phyloP scores from a whole-genome alignment of 306 rosid genomes.

The Acacia crassicarpa region DNA sequence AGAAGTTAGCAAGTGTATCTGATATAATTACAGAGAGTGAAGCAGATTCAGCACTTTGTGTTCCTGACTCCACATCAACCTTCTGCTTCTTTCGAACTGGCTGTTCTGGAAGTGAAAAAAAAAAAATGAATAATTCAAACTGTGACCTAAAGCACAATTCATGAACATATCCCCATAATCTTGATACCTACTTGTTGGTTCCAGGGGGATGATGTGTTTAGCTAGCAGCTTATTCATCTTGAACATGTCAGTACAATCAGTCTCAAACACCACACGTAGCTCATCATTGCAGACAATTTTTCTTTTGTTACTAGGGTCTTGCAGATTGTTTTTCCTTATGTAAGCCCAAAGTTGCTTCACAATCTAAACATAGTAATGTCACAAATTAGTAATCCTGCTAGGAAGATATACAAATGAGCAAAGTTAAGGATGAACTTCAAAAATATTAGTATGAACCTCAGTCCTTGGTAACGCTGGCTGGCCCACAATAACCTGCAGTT shows the following conservation, averaged over 20 bases:
- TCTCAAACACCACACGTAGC: conserved; percentile 64
- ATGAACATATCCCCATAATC: conserved; percentile 15
- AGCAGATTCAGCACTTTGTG: conserved; percentile 45
- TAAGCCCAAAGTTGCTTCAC: conserved; percentile 71
- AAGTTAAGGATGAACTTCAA: background rate
- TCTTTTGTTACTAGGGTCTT: conserved; percentile 67
- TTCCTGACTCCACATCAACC: conserved; percentile 50
- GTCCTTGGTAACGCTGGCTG: conserved; percentile 78
- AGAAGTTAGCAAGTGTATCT: conserved; percentile 79
- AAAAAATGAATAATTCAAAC: conserved; percentile 39
- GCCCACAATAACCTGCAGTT: conserved; percentile 90
- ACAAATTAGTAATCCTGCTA: conserved; percentile 19
- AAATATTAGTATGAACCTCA: conserved; percentile 50
- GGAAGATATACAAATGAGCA: background rate
- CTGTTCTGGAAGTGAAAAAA: conserved; percentile 56
- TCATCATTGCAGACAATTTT: conserved; percentile 64
- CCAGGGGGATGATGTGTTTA: conserved; percentile 63
- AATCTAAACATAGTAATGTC: conserved; percentile 41
- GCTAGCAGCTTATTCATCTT: conserved; percentile 68
- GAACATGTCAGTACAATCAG: conserved; percentile 71
- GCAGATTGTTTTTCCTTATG: conserved; percentile 59
- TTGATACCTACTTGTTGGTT: conserved; percentile 59
- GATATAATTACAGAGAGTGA: conserved; percentile 63
- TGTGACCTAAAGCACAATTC: conserved; percentile 7
- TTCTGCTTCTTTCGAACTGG: conserved; percentile 64